Evolutionary conservation across 2,329 filamentous ascomycete genomes (phyloP), one percentile per base, ranked within the genome.

Genomic region (Phaeosphaeriaceae sp.): DNA sequence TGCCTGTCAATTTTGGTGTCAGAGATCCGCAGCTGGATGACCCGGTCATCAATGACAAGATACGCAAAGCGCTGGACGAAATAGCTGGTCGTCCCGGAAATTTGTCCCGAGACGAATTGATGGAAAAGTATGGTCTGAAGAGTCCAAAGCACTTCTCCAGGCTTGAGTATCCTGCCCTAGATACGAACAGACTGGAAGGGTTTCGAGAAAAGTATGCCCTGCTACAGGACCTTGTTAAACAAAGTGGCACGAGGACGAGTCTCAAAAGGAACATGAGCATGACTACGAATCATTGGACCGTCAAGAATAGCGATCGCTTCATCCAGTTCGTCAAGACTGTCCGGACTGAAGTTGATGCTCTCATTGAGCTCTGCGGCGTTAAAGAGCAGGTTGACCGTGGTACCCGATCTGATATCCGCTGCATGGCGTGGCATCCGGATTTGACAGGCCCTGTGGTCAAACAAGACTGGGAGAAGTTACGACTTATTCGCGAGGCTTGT

Each of bases 341-440:
- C 13, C 74, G 76, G 51, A 72, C 74, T 42, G 78, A 81, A 56
- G 76, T 83, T 5, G 80, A 82, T 54, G 72, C 70, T n/a, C 68
- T 83, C 46, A 78, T 83, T 42, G 66, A 74, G 11, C 65, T 82
- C 33, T 69, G 81, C 63, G 78, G 73, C 42, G 77, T 80, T 22
- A 78, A 80, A 61, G 77, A 81, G 48, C 71, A 77, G 42, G 76
- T 82, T 1, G 79, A 83, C 61, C 67, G 78, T 13, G 80, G 75
- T 13, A 78, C 80, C 66, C 72, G 76, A 36, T 77, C 78, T 59
- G 81, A 83, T 51, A 81, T 83, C 55, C 76, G 76, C 40, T 75
- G 76, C 13, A 78, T 83, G 67, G 81, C 79, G n/a, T 83, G 81
- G 81, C 81, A 83, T 63, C 73, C 81, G 2, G 80, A 82, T 52